A percentile compares a stretch with the other conserved stretches of the same genome.
Conservation (phyloP, 1,139 yeast species). For the Suhomyces bribrorum region DNA sequence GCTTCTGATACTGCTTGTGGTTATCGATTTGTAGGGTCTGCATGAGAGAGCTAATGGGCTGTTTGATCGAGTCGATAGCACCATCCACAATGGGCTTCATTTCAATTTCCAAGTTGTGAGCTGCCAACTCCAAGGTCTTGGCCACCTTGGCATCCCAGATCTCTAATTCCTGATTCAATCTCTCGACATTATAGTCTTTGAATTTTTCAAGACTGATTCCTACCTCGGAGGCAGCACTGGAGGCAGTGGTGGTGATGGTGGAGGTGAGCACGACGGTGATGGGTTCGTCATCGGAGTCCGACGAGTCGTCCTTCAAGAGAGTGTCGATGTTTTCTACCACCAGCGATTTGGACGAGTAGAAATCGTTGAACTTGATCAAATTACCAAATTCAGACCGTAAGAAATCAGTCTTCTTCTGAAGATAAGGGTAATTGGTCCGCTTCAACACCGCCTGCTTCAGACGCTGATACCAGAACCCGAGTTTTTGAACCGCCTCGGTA, state of each 20-base stretch:
- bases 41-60: slow-evolving; percentile 40
- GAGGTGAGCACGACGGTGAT: slow-evolving; percentile 31
- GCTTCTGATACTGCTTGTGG: slow-evolving; percentile 44
- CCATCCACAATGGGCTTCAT: slow-evolving; percentile 38
- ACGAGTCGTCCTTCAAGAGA: slow-evolving; percentile 17
- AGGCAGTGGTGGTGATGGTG: slow-evolving; percentile 23
- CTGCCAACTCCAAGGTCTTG: slow-evolving; percentile 46
- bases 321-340: slow-evolving; percentile 27
- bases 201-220: slow-evolving; percentile 12
- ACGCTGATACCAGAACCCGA: slow-evolving; percentile 1
- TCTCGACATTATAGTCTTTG: slow-evolving; percentile 7
- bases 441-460: slow-evolving; percentile 9
- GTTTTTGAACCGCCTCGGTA: not conserved
- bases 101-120: slow-evolving; percentile 40
- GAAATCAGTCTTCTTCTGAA: slow-evolving; percentile 22
- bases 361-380: slow-evolving; percentile 23
- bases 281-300: slow-evolving; percentile 13
- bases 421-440: slow-evolving; percentile 11
- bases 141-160: slow-evolving; percentile 40
- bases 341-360: slow-evolving; percentile 16
- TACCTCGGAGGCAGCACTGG: slow-evolving; percentile 8
- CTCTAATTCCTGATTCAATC: slow-evolving; percentile 30
- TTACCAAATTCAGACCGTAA: slow-evolving; percentile 32
- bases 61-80: slow-evolving; percentile 35
- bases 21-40: slow-evolving; percentile 44